These are phyloP conservation scores for Psilocybe subaeruginosa DNA, from an alignment of 768 basidiomycete species.

Conservation along the genomic window DNA sequence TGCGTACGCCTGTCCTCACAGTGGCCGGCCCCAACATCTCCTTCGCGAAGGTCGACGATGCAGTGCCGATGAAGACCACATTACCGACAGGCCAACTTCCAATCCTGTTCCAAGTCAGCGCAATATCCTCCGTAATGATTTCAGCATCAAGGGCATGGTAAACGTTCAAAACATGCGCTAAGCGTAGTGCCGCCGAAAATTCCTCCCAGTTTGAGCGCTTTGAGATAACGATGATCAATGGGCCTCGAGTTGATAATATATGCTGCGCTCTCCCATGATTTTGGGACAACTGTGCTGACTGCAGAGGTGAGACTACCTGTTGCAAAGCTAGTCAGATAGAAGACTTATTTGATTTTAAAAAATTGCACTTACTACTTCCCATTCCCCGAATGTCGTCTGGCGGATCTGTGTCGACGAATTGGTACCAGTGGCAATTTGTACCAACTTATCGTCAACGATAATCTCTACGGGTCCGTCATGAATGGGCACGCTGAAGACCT, in stretches of 20 bases:
- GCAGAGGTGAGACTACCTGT: constrained; percentile 1
- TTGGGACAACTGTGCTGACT: constrained; percentile 14
- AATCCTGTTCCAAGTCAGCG: constrained; percentile 22
- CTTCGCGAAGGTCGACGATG: constrained; percentile 34
- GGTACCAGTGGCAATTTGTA: constrained; percentile 2
- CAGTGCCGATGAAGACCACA: constrained; percentile 59
- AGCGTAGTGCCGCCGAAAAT: constrained; percentile 59
- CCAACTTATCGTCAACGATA: constrained; percentile 14
- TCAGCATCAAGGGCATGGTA: constrained; percentile 75
- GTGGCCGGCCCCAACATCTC: constrained; percentile 31
- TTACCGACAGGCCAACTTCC: constrained; percentile 44
- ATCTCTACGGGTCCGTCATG: constrained; percentile 11
- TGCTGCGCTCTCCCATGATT: constrained; percentile 64
- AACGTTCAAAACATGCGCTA: constrained; percentile 67
- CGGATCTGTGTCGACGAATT: constrained; percentile 4
- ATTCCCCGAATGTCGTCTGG: constrained; percentile 14
- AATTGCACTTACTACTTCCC: constrained; percentile 16
- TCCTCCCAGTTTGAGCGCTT: constrained; percentile 28
- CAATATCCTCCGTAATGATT: constrained; percentile 51
- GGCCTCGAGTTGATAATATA: constrained; percentile 56
- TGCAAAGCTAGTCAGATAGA: too few relatives aligned
- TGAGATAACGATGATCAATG: constrained; percentile 61
- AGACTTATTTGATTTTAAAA: too few relatives aligned
- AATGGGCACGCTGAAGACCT: constrained; percentile 17
- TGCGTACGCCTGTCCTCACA: constrained; percentile 32